These are phyloP conservation scores for Verbascum thapsus DNA, from an alignment of 257 asterid genomes.

Conservation along the genomic window DNA sequence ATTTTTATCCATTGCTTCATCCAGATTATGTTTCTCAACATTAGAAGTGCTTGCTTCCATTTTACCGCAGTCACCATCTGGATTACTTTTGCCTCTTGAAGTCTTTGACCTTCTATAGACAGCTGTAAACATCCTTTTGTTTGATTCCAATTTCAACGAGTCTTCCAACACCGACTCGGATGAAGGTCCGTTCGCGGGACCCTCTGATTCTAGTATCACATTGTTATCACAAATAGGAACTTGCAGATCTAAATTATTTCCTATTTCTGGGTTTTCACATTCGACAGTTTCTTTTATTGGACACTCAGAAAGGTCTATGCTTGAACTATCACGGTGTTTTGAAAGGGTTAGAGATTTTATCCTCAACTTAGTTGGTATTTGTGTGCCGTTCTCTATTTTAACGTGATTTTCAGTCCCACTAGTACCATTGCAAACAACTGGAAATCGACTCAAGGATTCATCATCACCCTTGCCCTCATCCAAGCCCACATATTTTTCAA, in stretches of 20 bases:
- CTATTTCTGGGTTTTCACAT: conserved; percentile 32
- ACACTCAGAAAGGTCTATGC: conserved; percentile 34
- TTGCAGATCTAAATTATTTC: conserved; percentile 37
- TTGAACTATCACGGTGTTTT: conserved; percentile 45
- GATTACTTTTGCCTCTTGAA: conserved; percentile 53
- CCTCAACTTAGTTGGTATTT: conserved; percentile 58
- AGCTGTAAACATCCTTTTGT: conserved; percentile 67
- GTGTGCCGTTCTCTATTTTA: conserved; percentile 47
- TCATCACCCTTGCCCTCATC: conserved; percentile 35
- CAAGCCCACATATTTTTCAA: conserved; percentile 29
- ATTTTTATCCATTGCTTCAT: conserved; percentile 44
- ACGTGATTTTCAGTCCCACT: conserved; percentile 39
- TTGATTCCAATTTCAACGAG: conserved; percentile 52
- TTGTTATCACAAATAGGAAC: conserved; percentile 34
- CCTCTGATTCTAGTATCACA: conserved; percentile 40
- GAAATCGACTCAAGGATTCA: conserved; percentile 36
- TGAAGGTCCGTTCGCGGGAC: conserved; percentile 42
- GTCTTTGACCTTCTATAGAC: conserved; percentile 81
- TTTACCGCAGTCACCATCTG: conserved; percentile 45
- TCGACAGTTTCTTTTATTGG: conserved; percentile 40
- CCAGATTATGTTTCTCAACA: conserved; percentile 40
- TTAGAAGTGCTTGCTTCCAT: conserved; percentile 70
- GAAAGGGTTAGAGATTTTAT: conserved; percentile 58
- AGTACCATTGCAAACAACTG: conserved; percentile 39
- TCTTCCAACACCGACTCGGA: conserved; percentile 47